phyloP scores from a whole-genome alignment of 495 filamentous ascomycete species.

The Echria macrotheca region DNA sequence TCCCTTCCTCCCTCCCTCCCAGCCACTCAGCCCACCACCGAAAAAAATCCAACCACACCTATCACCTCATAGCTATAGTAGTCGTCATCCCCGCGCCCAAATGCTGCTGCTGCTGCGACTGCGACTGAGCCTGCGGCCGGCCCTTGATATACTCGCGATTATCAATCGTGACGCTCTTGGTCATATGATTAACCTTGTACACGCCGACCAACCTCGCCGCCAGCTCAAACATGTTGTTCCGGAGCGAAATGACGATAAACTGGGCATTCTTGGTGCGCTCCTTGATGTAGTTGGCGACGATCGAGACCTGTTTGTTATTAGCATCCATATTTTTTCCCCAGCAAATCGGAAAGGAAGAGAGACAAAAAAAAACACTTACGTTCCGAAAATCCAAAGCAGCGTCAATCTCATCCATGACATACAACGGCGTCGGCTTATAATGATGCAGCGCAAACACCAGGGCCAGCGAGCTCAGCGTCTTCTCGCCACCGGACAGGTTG shows the following conservation, averaged over 20 bases:
- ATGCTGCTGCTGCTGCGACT: slow-evolving; percentile 10
- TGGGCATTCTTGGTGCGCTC: slow-evolving; percentile 98
- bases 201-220: slow-evolving; percentile 89
- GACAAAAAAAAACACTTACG: slow-evolving; percentile 53
- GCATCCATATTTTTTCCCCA: neutral
- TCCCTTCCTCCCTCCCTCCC: no score
- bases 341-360: slow-evolving; percentile 14
- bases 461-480: slow-evolving; percentile 89
- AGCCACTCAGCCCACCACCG: no score
- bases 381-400: slow-evolving; percentile 97
- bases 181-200: slow-evolving; percentile 99
- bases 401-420: slow-evolving; percentile 99
- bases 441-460: slow-evolving; percentile 96
- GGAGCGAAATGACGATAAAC: slow-evolving; percentile 95
- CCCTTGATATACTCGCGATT: slow-evolving; percentile 64
- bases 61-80: slow-evolving; percentile 9
- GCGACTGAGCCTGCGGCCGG: slow-evolving; percentile 3
- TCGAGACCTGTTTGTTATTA: slow-evolving; percentile 69
- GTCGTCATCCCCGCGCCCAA: slow-evolving; percentile 2
- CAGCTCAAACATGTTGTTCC: slow-evolving; percentile 99
- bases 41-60: neutral
- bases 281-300: slow-evolving; percentile 98
- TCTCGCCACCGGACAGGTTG: slow-evolving; percentile 92
- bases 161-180: slow-evolving; percentile 93
- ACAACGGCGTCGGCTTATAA: slow-evolving; percentile 94